A percentile compares a stretch with the other conserved stretches of the same genome.
Conservation (phyloP, 140 eudicot genomes). For the Flaveria floridana region DNA sequence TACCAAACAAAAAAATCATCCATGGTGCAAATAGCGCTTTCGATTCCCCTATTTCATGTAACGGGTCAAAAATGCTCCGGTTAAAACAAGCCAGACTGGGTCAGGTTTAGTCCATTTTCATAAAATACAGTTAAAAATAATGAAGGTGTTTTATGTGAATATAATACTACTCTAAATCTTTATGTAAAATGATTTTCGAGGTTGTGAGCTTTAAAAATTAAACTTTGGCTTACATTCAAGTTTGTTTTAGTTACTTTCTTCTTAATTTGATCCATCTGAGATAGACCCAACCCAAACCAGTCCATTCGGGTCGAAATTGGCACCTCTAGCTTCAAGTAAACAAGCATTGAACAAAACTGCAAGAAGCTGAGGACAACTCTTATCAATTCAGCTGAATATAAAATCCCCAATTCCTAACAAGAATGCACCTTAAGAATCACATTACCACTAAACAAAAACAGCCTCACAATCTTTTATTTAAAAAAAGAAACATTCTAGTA, state of each 20-base stretch:
- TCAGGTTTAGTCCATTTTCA: neutral
- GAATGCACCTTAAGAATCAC: constrained; percentile 1
- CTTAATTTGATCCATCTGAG: neutral
- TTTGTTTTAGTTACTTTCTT: neutral
- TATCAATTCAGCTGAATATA: neutral
- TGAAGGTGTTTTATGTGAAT: neutral
- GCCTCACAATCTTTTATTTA: neutral
- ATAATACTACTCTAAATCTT: constrained; percentile 8
- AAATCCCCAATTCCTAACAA: constrained; percentile 1
- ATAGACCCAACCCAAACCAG: neutral
- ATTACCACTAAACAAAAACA: constrained; percentile 5
- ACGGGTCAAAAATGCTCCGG: neutral
- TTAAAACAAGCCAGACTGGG: too few relatives aligned
- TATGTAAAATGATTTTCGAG: neutral
- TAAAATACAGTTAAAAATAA: neutral
- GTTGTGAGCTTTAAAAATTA: neutral
- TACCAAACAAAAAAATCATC: neutral
- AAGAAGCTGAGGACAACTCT: neutral
- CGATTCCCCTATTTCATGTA: neutral
- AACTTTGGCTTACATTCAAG: neutral
- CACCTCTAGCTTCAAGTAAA: constrained; percentile 3
- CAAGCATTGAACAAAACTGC: neutral
- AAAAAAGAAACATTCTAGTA: too few relatives aligned
- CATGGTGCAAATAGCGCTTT: neutral
- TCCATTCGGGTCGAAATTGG: neutral